Evolutionary conservation across 768 basidiomycete species (phyloP), one percentile per base, ranked within the genome.

Genomic region (Pleurotus tuber-regium): DNA sequence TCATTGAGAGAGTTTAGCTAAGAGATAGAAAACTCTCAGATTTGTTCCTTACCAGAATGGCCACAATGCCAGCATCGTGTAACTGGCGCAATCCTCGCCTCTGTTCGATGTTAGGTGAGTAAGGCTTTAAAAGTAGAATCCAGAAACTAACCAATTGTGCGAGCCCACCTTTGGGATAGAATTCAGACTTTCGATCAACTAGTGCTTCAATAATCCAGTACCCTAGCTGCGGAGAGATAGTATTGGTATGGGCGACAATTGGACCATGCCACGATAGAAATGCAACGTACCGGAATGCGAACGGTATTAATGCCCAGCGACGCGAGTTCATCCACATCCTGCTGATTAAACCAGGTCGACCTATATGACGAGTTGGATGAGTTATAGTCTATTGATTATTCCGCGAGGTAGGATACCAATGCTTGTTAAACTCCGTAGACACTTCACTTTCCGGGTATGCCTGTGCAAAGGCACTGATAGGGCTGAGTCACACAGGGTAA

Each of bases 121-220:
- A n/a, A n/a, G n/a, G n/a, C n/a, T n/a, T n/a, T n/a, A 10, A 38
- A 12, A 14, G 9, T 26, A 50, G n/a, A 26, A 25, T n/a, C 43
- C 35, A 5, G 4, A 49, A 21, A 26, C 77, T 44, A 54, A 88
- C 89, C 29, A 92, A 73, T 43, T 83, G 77, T 2, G 59, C 50
- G 28, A 92, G 73, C 24, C 89, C 89, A 16, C 89, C 89, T 29
- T 79, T 76, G 11, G 87, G 84, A 61, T 76, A 91, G 40, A 72
- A 77, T 61, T 91, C 89, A 1, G 67, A 70, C 1, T 59, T 57
- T n/a, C n/a, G n/a, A 61, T 90, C 61, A 0, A 91, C 89, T 6
- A 92, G 69, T 2, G 72, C 74, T 61, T 92, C 89, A 6, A 92
- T 70, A 41, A 91, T 83, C 89, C 89, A 92, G 62, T 86, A 92